Conservation (phyloP, 2,329 filamentous ascomycete species). For the Beauveria brongniartii region DNA sequence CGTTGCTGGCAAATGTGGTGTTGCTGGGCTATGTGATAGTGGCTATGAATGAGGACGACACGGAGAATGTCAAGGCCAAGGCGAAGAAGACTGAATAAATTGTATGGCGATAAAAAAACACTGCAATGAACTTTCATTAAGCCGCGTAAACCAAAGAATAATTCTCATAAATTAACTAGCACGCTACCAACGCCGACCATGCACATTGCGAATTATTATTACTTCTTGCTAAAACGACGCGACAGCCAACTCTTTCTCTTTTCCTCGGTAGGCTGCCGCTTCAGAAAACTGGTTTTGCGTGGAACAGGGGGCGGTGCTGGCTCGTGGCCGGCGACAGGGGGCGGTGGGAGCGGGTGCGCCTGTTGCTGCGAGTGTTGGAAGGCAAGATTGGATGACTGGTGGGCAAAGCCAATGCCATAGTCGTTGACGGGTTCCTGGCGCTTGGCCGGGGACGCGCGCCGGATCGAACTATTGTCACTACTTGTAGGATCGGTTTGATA, state of each 20-base stretch:
- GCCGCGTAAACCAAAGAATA: slow-evolving; percentile 7
- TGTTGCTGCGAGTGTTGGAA: slow-evolving; percentile 16
- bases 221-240: slow-evolving; percentile 64
- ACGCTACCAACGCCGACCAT: slow-evolving; percentile 22
- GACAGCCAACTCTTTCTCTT: slow-evolving; percentile 91
- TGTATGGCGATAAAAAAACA: not conserved
- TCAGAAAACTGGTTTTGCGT: slow-evolving; percentile 23
- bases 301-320: slow-evolving; percentile 16
- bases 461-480: slow-evolving; percentile 87
- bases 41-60: slow-evolving; percentile 78
- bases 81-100: slow-evolving; percentile 42
- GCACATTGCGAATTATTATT: slow-evolving; percentile 14
- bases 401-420: slow-evolving; percentile 54
- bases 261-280: slow-evolving; percentile 34
- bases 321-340: slow-evolving; percentile 17
- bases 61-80: slow-evolving; percentile 31
- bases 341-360: slow-evolving; percentile 17
- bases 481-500: slow-evolving; percentile 80
- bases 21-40: slow-evolving; percentile 85
- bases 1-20: slow-evolving; percentile 85
- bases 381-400: slow-evolving; percentile 34
- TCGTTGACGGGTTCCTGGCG: slow-evolving; percentile 48
- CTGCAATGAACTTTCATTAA: not conserved
- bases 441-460: slow-evolving; percentile 56
- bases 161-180: slow-evolving; percentile 14